Evolutionary conservation across 2,329 filamentous ascomycete genomes (phyloP).

Genomic region (Ophiocordyceps camponoti-floridani): DNA sequence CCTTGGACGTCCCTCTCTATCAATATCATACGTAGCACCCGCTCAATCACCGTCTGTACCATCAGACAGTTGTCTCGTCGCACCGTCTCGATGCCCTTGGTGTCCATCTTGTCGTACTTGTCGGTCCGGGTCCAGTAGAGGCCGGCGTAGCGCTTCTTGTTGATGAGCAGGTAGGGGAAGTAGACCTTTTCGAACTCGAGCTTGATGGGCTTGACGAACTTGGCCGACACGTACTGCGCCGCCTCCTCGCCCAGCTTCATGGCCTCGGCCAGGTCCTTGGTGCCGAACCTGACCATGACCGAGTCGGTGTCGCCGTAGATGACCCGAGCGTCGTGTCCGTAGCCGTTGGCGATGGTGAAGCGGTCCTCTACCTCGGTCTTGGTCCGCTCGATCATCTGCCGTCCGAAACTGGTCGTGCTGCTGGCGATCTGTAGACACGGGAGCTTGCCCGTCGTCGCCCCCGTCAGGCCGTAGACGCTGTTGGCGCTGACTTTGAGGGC

Average conservation of each 20-base stretch:
- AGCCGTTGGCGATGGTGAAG: conserved; percentile 88
- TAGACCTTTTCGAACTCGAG: conserved; percentile 99
- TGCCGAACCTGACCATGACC: conserved; percentile 98
- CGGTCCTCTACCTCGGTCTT: conserved; percentile 85
- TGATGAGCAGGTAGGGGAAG: conserved; percentile 93
- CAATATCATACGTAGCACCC: conserved; percentile 83
- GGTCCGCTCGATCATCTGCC: conserved; percentile 97
- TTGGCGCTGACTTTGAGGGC: conserved; percentile 95
- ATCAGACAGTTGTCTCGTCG: conserved; percentile 89
- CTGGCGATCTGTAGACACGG: conserved; percentile 90
- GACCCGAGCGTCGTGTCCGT: conserved; percentile 85
- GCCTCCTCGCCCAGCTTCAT: conserved; percentile 96
- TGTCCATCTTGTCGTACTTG: conserved; percentile 99
- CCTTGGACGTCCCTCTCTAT: conserved; percentile 83
- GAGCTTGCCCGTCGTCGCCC: conserved; percentile 87
- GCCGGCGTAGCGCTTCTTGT: conserved; percentile 99
- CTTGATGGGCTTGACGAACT: conserved; percentile 95
- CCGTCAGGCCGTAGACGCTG: conserved; percentile 92
- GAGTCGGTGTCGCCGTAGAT: conserved; percentile 99
- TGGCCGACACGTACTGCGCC: conserved; percentile 69
- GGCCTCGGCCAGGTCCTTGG: conserved; percentile 65
- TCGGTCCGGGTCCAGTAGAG: conserved; percentile 89
- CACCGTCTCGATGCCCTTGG: conserved; percentile 97
- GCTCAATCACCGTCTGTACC: conserved; percentile 95
- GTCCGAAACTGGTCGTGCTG: conserved; percentile 91